phyloP scores from a whole-genome alignment of 257 asterid genomes.

The Ocimum tenuiflorum region DNA sequence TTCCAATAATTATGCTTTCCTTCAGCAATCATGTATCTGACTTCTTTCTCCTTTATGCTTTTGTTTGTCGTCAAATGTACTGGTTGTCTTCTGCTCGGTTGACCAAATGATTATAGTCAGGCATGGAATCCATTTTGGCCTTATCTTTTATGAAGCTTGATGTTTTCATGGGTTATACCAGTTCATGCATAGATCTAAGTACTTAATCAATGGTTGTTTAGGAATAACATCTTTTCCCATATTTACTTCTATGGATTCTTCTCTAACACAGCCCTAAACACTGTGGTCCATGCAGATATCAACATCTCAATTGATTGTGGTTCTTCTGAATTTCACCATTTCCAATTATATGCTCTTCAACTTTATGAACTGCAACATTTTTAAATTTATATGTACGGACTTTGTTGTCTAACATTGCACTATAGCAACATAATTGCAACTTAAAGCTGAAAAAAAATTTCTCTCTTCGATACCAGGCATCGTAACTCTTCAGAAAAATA shows the following conservation, averaged over 20 bases:
- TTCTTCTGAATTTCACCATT: background rate
- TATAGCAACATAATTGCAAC: too few relatives aligned
- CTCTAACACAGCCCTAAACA: background rate
- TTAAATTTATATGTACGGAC: background rate
- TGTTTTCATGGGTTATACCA: background rate
- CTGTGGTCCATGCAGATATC: background rate
- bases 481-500: background rate
- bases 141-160: background rate
- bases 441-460: too few relatives aligned
- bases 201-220: background rate
- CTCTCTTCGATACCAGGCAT: background rate
- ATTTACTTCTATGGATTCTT: background rate
- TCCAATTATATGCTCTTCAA: background rate
- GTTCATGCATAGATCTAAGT: background rate
- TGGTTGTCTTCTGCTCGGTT: background rate
- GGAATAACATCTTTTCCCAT: background rate
- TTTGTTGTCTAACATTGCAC: background rate
- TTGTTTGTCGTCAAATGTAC: background rate
- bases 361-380: background rate
- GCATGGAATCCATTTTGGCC: background rate
- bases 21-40: background rate
- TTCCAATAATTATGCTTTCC: background rate
- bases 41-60: background rate
- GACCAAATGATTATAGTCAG: background rate
- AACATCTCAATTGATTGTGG: background rate